Base-by-base conservation (phyloP, 2,329 filamentous ascomycete genomes). In the Escovopsis sp. region DNA sequence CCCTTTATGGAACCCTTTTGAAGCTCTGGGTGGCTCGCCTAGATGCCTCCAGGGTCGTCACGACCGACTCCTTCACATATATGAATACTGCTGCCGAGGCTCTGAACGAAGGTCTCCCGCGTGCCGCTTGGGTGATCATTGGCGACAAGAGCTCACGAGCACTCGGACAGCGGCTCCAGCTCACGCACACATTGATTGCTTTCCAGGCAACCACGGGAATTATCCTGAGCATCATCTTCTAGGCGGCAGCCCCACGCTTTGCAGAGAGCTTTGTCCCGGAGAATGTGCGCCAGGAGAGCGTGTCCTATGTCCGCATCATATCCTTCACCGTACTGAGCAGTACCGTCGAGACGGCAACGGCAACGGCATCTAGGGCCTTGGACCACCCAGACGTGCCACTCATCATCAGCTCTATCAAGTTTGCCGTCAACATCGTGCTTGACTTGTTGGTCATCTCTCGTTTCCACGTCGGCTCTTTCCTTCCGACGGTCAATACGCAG, bases 1-100 rank as follows among this genome's bases (percentile, higher is more conserved):
- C 80, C 0, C 62, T 85, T 0, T 84, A 85, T 52, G 59, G 60
- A 32, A 85, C 80, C 0, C 67, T 85, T 0, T 72, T 72, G 39
- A 85, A 85, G 52, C 65, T 83, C 15, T 85, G 79, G 81, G 70
- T 85, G 3, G 77, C 80, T 3, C 70, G 70, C 43, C 81, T 85
- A 43, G 76, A 84, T 55, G 59, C 72, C 0, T 72, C 67, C 1
- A 55, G 59, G 49, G 57, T 62, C 7, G 57, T 59, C 2, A 59
- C 59, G 7, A 60, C 58, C 3, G 59, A 62, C 9, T 63, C 70
- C 0, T 83, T 81, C 57, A 84, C 77, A 0, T 85, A 85, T 55
- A 82, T 85, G 45, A 68, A 72, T 18, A 70, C 77, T 1, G 66
- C 84, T 0, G 73, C 71, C 1, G 77, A 85, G 53, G 78, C 83